Conservation (phyloP, 2,329 filamentous ascomycete genomes). For the Scedosporium apiospermum region DNA sequence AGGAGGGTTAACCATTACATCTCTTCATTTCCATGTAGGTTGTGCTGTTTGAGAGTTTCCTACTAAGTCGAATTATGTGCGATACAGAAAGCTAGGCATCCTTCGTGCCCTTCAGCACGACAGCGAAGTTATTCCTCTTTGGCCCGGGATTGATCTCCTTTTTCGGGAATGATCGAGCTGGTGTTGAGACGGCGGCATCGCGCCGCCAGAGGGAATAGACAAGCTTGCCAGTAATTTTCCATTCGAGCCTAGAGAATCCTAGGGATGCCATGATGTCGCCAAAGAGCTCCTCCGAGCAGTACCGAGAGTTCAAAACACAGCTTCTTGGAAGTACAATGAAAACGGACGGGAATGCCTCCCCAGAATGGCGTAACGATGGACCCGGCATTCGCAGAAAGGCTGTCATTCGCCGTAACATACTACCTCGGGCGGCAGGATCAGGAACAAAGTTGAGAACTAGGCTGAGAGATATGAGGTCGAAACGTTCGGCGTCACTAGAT, state of each 20-base stretch:
- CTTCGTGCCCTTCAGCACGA: slow-evolving; percentile 47
- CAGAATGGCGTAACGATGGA: slow-evolving; percentile 8
- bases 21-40: too few species aligned
- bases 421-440: slow-evolving; percentile 61
- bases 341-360: slow-evolving; percentile 51
- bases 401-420: slow-evolving; percentile 73
- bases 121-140: slow-evolving; percentile 82
- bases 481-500: slow-evolving; percentile 47
- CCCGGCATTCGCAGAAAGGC: slow-evolving; percentile 49
- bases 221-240: slow-evolving; percentile 73
- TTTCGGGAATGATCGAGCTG: slow-evolving; percentile 49
- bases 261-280: slow-evolving; percentile 65
- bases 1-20: too few species aligned
- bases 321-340: slow-evolving; percentile 87
- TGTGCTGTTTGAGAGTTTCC: neutral
- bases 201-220: slow-evolving; percentile 81
- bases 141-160: slow-evolving; percentile 66
- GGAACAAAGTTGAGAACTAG: slow-evolving; percentile 93
- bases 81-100: neutral
- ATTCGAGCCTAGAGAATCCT: slow-evolving; percentile 57
- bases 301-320: slow-evolving; percentile 84
- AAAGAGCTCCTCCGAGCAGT: slow-evolving; percentile 65
- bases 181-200: slow-evolving; percentile 11
- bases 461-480: slow-evolving; percentile 86
- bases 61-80: neutral